Percentiles rank a stretch among this genome's conserved stretches.
These are phyloP conservation scores for Balamuthia mandrillaris DNA, from an alignment of 208 protist genomes.

Conservation along the genomic window DNA sequence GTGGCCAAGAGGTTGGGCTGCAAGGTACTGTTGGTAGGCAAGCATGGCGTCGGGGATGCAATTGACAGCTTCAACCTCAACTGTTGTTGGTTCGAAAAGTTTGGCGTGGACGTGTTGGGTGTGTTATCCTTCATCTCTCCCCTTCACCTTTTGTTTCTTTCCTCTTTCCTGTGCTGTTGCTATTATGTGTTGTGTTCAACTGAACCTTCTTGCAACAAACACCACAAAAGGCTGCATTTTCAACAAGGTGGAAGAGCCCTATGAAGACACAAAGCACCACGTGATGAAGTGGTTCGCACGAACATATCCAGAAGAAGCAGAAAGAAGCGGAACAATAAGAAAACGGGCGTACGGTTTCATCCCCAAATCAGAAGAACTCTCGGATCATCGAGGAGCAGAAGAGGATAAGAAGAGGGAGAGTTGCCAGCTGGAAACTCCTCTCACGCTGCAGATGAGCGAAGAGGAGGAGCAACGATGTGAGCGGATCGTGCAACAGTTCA, in stretches of 20 bases:
- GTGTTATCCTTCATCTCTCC: background rate
- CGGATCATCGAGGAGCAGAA: background rate
- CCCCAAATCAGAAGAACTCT: no score
- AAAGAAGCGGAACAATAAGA: no score
- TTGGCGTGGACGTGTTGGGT: background rate
- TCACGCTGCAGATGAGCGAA: background rate
- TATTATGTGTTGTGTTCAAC: background rate
- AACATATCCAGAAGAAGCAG: background rate
- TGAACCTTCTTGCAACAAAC: background rate
- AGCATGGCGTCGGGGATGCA: background rate
- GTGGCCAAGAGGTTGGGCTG: background rate
- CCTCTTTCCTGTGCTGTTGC: background rate
- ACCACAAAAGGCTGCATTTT: background rate
- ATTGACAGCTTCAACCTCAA: constrained; percentile 31
- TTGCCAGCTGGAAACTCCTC: constrained; percentile 4
- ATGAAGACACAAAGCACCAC: constrained; percentile 5
- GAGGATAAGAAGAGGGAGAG: constrained; percentile 1
- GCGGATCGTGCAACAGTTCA: background rate
- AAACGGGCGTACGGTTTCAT: constrained; percentile 6
- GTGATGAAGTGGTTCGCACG: background rate
- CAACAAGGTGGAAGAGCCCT: constrained; percentile 19
- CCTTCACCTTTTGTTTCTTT: background rate
- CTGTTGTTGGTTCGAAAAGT: background rate
- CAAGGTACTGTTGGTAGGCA: background rate
- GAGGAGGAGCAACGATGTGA: background rate